Conservation (phyloP, 805 yeast species). For the Sugiyamaella marilandica region DNA sequence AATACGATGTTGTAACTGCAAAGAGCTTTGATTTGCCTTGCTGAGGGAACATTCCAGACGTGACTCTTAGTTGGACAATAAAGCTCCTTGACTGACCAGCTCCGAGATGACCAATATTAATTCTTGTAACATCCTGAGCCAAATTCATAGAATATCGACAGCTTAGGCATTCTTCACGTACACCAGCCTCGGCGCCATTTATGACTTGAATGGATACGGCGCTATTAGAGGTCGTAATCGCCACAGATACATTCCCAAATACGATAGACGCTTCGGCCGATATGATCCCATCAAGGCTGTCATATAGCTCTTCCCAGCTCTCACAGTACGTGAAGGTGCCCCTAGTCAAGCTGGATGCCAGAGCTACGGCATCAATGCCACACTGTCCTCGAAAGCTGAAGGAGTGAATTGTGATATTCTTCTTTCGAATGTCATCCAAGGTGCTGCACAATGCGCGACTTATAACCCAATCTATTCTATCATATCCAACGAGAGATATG, state of each 20-base stretch:
- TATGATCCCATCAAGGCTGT: slow-evolving; percentile 17
- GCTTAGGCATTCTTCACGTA: neutral
- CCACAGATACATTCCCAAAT: slow-evolving; percentile 15
- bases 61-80: slow-evolving; percentile 12
- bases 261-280: slow-evolving; percentile 15
- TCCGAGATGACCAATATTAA: slow-evolving; percentile 10
- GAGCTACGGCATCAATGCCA: slow-evolving; percentile 18
- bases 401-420: slow-evolving; percentile 16
- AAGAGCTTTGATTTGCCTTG: slow-evolving; percentile 2
- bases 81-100: slow-evolving; percentile 15
- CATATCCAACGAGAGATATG: slow-evolving; percentile 8
- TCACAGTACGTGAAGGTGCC: slow-evolving; percentile 23
- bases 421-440: neutral
- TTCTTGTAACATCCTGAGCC: neutral
- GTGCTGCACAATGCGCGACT: neutral
- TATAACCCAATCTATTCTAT: neutral
- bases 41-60: neutral
- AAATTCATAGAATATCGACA: neutral
- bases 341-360: slow-evolving; percentile 11
- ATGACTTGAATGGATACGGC: neutral
- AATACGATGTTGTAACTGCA: neutral
- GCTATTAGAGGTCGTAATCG: neutral
- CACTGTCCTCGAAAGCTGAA: slow-evolving; percentile 24
- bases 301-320: slow-evolving; percentile 20
- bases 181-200: neutral